Conservation (phyloP, 768 basidiomycete species). For the Suillus subalutaceus region DNA sequence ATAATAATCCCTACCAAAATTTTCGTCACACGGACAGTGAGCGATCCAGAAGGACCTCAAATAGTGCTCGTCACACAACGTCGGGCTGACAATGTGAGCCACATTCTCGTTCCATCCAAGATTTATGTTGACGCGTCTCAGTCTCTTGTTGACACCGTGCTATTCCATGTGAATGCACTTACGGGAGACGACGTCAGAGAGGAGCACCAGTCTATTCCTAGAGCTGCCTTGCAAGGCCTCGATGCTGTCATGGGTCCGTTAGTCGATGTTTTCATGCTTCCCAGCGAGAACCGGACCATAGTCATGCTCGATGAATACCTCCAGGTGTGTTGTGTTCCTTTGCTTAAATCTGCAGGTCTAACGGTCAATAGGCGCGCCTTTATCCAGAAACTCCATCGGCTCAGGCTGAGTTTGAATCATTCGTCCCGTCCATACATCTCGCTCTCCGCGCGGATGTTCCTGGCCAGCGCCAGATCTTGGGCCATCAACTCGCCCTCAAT, state of each 20-base stretch:
- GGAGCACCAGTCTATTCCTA: constrained; percentile 21
- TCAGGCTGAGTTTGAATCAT: constrained; percentile 43
- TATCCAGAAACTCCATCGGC: constrained; percentile 64
- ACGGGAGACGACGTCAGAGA: constrained; percentile 63
- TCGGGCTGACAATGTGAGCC: constrained; percentile 60
- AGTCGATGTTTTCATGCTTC: constrained; percentile 60
- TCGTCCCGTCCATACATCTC: constrained; percentile 54
- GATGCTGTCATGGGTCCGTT: constrained; percentile 63
- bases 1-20: constrained; percentile 60
- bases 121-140: constrained; percentile 26
- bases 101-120: neutral
- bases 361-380: constrained; percentile 51
- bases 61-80: constrained; percentile 67
- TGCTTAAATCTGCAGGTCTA: neutral
- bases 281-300: constrained; percentile 49
- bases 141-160: constrained; percentile 68
- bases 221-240: constrained; percentile 54
- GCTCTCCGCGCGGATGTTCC: constrained; percentile 51
- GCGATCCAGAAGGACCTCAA: constrained; percentile 50
- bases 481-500: constrained; percentile 54
- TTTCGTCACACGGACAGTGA: constrained; percentile 52
- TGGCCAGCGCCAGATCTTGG: constrained; percentile 51
- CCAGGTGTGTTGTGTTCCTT: constrained; percentile 51
- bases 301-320: constrained; percentile 76
- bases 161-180: constrained; percentile 79